Base-by-base conservation (phyloP, 352 stramenopile species). In the Phytophthora capsici region DNA sequence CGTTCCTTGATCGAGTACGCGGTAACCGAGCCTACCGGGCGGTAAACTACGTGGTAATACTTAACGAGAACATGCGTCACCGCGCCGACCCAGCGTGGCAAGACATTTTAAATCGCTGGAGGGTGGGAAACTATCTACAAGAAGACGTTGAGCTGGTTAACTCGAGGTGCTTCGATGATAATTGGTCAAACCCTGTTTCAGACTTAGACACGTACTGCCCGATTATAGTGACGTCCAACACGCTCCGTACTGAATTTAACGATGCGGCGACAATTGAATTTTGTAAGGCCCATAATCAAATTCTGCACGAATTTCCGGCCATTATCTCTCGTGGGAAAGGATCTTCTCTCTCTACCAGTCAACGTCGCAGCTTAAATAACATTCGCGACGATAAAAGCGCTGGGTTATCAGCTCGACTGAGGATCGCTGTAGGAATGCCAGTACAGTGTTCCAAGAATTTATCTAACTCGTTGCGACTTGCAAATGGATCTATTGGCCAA, bases 61-160 rank as follows among this genome's bases (percentile, higher is more conserved):
- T 57, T 5, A n/a, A 43, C 10, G 47, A 44, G 23, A 55, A 55
- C 30, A 55, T 55, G n/a, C 17, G 47, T 4, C 47, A 55, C 32
- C 28, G 30, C 2, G 16, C 36, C 19, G 47, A 55, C 14, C 17
- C 30, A 5, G 30, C 6, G 3, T 55, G 28, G 47, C 28, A 30
- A 13, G 47, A 55, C 6, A 55, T 55, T 44, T 7, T 55, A 17
- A 12, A 13, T n/a, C 28, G 47, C 9, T 43, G 47, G 30, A n/a
- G 28, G 22, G 7, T 30, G 19, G 47, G 47, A 36, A 36, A 55
- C n/a, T 55, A 55, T 19, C 14, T 36, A n/a, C 30, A 55, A 17
- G 17, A 10, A 5, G 28, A 43, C 9, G 19, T 55, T 20, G 30
- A 55, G 5, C 20, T 28, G 17, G 30, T 55, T 4, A 55, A 44